Percentiles rank a stretch among this genome's conserved stretches.
phyloP scores from a whole-genome alignment of 805 yeast species.

The Kuraishia molischiana region DNA sequence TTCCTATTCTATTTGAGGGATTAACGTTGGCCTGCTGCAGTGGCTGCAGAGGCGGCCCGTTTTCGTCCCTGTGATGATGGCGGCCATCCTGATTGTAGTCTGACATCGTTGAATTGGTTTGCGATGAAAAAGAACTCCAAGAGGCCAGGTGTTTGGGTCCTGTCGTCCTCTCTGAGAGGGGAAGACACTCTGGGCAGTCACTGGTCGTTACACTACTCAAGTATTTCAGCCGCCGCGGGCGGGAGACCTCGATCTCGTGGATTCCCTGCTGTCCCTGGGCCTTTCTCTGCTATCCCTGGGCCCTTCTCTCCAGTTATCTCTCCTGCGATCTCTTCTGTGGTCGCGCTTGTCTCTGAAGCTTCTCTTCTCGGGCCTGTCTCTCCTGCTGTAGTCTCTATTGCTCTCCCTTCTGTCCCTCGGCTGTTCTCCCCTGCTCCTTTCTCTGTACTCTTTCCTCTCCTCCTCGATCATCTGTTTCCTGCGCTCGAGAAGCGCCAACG shows the following conservation, averaged over 20 bases:
- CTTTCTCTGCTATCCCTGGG: neutral
- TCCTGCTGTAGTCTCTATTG: neutral
- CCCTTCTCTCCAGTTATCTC: neutral
- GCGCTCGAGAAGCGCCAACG: constrained; percentile 18
- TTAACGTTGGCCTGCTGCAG: neutral
- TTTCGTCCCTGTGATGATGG: neutral
- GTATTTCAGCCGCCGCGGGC: no score
- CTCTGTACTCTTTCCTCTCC: neutral
- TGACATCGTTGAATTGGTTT: no score
- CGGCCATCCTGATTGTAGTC: no score
- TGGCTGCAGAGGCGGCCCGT: constrained; percentile 1
- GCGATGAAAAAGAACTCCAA: no score
- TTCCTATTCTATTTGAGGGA: constrained; percentile 44
- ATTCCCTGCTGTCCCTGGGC: no score
- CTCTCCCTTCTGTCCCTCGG: neutral
- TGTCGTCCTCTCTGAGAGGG: no score
- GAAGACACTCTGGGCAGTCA: no score
- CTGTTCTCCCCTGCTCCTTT: neutral
- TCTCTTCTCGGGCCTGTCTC: neutral
- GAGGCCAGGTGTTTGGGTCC: no score
- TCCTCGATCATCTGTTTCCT: constrained; percentile 1
- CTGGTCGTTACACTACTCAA: no score
- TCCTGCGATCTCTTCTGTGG: neutral
- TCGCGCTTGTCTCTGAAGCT: neutral
- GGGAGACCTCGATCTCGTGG: no score